phyloP scores from a whole-genome alignment of 768 basidiomycete species.

The Leucocoprinus leucothites region DNA sequence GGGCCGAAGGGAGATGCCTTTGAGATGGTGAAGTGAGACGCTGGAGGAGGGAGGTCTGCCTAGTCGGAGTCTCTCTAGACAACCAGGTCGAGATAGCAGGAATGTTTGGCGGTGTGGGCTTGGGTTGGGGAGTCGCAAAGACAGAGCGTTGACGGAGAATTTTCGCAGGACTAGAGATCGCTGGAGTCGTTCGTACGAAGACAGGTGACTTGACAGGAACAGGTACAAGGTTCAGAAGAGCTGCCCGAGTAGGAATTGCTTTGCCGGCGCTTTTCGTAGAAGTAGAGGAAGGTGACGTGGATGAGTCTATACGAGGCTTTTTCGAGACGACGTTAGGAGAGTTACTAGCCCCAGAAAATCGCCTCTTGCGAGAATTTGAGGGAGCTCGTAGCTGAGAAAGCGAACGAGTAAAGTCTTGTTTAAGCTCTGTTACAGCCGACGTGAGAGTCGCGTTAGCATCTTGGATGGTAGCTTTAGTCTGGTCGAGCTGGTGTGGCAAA shows the following conservation, averaged over 20 bases:
- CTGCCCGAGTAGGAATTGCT: too few species aligned
- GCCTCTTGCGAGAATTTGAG: conserved; percentile 1
- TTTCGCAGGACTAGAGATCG: neutral
- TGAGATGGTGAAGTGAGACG: neutral
- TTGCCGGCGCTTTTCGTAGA: neutral
- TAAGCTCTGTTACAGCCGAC: neutral
- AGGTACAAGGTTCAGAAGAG: neutral
- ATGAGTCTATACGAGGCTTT: neutral
- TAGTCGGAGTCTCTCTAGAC: neutral
- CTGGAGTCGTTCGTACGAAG: neutral
- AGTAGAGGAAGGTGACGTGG: neutral
- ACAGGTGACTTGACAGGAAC: neutral
- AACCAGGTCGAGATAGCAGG: neutral
- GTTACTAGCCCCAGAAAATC: neutral
- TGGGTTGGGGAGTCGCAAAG: neutral
- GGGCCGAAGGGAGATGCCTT: neutral
- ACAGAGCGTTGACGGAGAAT: neutral
- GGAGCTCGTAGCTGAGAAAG: neutral
- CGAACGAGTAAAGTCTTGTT: neutral
- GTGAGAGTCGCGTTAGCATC: neutral
- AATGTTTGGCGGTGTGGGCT: neutral
- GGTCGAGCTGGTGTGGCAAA: conserved; percentile 54
- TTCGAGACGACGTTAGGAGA: neutral
- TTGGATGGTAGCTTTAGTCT: conserved; percentile 11
- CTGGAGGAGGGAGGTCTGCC: neutral